phyloP scores from a whole-genome alignment of 208 protist species.

The Herpetomonas samuelpessoai region DNA sequence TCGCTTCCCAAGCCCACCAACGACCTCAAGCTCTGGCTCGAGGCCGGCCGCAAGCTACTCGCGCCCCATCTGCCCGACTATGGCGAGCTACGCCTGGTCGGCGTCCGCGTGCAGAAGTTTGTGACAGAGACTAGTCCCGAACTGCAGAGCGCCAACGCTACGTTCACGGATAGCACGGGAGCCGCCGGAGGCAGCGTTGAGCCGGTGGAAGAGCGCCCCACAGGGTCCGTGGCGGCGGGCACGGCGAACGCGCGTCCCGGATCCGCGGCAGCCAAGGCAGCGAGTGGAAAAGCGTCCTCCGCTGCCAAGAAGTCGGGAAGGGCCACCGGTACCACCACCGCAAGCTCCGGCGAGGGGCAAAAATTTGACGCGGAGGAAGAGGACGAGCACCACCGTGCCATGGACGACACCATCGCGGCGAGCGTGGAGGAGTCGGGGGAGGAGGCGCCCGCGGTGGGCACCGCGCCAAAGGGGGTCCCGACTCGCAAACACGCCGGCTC shows the following conservation, averaged over 20 bases:
- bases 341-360: constrained; percentile 8
- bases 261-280: too few relatives aligned
- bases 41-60: constrained; percentile 55
- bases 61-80: constrained; percentile 57
- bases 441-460: too few relatives aligned
- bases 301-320: too few relatives aligned
- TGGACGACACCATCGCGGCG: constrained; percentile 7
- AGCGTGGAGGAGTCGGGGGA: constrained; percentile 14
- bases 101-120: constrained; percentile 58
- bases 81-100: constrained; percentile 69
- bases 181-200: not conserved
- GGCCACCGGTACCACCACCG: too few relatives aligned
- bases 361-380: constrained; percentile 17
- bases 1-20: constrained; percentile 55
- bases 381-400: constrained; percentile 7
- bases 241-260: too few relatives aligned
- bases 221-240: too few relatives aligned
- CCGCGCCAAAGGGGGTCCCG: too few relatives aligned
- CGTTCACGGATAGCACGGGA: not conserved
- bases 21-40: constrained; percentile 64
- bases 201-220: too few relatives aligned
- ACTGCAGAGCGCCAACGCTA: not conserved
- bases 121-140: constrained; percentile 10
- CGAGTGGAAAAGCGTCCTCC: too few relatives aligned
- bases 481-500: too few relatives aligned